Evolutionary conservation across 306 rosid species (phyloP).

Genomic region (Cucumis melo): DNA sequence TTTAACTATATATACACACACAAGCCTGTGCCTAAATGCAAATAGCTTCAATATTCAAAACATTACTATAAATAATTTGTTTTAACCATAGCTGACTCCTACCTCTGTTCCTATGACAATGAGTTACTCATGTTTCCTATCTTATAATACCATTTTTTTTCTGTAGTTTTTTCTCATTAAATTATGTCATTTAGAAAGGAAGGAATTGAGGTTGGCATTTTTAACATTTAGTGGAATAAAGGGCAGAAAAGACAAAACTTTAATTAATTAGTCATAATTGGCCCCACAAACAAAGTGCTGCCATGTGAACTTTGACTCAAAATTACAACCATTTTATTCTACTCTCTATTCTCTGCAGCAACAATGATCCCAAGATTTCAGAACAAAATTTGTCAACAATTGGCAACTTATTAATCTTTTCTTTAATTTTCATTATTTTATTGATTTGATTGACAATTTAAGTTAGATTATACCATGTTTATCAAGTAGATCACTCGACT

Average conservation of each 20-base stretch:
- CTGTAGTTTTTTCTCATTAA: not conserved
- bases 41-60: not conserved
- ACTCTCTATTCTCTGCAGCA: not conserved
- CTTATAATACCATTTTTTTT: not conserved
- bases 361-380: not conserved
- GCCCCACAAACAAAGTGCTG: not conserved
- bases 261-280: not conserved
- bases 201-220: not conserved
- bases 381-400: not conserved
- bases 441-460: not conserved
- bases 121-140: not conserved
- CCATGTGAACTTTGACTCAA: conserved; percentile 7
- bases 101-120: not conserved
- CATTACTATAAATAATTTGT: not conserved
- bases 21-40: not conserved
- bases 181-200: not conserved
- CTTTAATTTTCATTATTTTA: not conserved
- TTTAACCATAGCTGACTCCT: not conserved
- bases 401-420: not conserved
- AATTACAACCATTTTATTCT: not conserved
- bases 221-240: not conserved
- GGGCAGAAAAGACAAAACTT: not conserved
- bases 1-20: too few relatives aligned
- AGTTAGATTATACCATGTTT: not conserved
- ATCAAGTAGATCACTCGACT: too few relatives aligned